Conservation (phyloP, 257 asterid genomes). For the Rubia yunnanensis region DNA sequence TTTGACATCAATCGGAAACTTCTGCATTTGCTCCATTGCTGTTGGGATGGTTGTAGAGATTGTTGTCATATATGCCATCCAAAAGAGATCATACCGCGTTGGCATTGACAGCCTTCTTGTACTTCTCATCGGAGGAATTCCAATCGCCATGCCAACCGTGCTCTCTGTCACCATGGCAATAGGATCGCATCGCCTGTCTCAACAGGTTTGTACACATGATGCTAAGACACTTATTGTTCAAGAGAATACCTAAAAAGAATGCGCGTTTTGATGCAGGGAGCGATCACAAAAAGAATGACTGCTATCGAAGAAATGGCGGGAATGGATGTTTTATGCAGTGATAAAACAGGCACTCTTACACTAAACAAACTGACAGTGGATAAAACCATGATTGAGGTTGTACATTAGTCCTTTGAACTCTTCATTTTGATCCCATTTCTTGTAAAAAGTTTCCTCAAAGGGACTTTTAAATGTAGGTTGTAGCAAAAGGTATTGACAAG, state of each 20-base stretch:
- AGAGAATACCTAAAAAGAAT: background rate
- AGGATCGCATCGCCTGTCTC: slow-evolving; percentile 32
- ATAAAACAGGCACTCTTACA: slow-evolving; percentile 37
- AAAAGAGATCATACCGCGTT: slow-evolving; percentile 22
- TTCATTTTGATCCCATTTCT: background rate
- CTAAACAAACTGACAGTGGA: slow-evolving; percentile 34
- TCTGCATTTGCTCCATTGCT: slow-evolving; percentile 39
- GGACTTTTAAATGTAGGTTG: slow-evolving; percentile 18
- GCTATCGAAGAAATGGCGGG: slow-evolving; percentile 47
- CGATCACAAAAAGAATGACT: slow-evolving; percentile 39
- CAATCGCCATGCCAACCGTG: slow-evolving; percentile 40
- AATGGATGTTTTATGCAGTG: slow-evolving; percentile 42
- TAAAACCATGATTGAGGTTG: slow-evolving; percentile 30
- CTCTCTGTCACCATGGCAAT: slow-evolving; percentile 36
- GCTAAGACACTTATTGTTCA: background rate
- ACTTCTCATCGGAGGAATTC: slow-evolving; percentile 39
- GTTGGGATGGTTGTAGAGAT: slow-evolving; percentile 31
- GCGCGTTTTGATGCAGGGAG: slow-evolving; percentile 21
- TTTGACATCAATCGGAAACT: slow-evolving; percentile 38
- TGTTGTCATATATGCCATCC: slow-evolving; percentile 27
- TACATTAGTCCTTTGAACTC: background rate
- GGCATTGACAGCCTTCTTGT: slow-evolving; percentile 37
- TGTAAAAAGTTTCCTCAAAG: background rate
- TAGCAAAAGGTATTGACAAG: slow-evolving; percentile 24
- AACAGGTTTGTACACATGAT: slow-evolving; percentile 17